Base-by-base conservation (phyloP, 2,329 filamentous ascomycete species). In the Fusarium bactridioides region DNA sequence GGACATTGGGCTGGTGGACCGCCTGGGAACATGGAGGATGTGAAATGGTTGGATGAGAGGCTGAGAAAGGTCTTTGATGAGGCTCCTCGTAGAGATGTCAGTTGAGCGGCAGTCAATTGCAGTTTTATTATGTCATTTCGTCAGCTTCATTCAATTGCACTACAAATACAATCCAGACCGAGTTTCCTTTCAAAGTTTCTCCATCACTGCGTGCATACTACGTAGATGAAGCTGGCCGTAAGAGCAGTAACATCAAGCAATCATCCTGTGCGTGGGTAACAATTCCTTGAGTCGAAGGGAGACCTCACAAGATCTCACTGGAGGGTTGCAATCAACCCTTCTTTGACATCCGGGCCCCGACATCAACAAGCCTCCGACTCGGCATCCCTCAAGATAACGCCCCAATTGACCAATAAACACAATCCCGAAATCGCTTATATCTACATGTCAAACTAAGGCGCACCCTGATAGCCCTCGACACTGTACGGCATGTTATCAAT, bases 21-120 rank as follows among this genome's bases (percentile, higher is more conserved):
- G 9, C 92, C 92, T 0, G 86, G 91, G n/a, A 92, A 88, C 72
- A 88, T 86, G 64, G 89, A 91, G 37, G 93, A 95, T 79, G 86
- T 91, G 5, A 87, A 88, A 75, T 95, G 92, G 91, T 82, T 95
- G 45, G 91, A 94, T 77, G 83, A 88, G 45, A 63, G 69, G 11
- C 16, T 78, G n/a, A 40, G 43, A 6, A 74, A 64, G 27, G 10
- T 76, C 5, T 76, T 78, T 58, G 47, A 62, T 13, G 58, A 72
- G 12, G 50, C 63, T 16, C 63, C 67, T 3, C 41, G 7, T 16
- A 37, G 38, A 29, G 43, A 29, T 37, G 44, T 18, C 27, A 45
- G 37, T 54, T 55, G 38, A 43, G 23, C 23, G 23, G 18, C 23
- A 29, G 41, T 44, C 25, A 9, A 23, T 55, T 43, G 21, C n/a